phyloP scores from a whole-genome alignment of 2,329 filamentous ascomycete species.

The Penicillium sp. region DNA sequence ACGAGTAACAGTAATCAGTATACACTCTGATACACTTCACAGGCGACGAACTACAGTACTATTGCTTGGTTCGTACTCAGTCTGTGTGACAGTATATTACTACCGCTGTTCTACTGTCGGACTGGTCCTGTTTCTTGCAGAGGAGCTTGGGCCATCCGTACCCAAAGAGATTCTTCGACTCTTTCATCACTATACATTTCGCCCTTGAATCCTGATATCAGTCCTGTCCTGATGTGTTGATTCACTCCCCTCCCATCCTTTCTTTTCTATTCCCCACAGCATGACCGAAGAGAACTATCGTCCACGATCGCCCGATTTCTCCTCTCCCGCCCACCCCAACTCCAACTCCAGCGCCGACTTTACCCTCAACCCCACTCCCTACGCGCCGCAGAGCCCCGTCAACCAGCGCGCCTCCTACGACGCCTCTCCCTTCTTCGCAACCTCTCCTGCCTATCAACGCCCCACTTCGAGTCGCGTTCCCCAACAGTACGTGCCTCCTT shows the following conservation, averaged over 20 bases:
- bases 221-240: conserved; percentile 3
- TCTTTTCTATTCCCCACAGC: conserved; percentile 25
- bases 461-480: conserved; percentile 30
- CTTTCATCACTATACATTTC: not conserved
- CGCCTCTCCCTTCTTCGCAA: conserved; percentile 46
- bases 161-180: not conserved
- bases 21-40: too few species aligned
- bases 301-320: conserved; percentile 54
- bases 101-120: too few species aligned
- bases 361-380: conserved; percentile 27
- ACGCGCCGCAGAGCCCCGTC: conserved; percentile 36
- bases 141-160: conserved; percentile 21
- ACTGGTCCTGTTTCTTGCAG: too few species aligned
- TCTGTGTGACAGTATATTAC: too few species aligned
- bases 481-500: conserved; percentile 41
- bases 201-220: not conserved
- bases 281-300: conserved; percentile 52
- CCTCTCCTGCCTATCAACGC: conserved; percentile 36
- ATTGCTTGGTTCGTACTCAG: too few species aligned
- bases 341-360: not conserved
- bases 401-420: conserved; percentile 48
- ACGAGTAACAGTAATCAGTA: too few species aligned
- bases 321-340: conserved; percentile 41
- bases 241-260: conserved; percentile 1
- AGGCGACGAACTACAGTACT: too few species aligned